A percentile compares a stretch with the other conserved stretches of the same genome.
Conservation (phyloP, 257 asterid genomes). For the Asclepias syriaca region DNA sequence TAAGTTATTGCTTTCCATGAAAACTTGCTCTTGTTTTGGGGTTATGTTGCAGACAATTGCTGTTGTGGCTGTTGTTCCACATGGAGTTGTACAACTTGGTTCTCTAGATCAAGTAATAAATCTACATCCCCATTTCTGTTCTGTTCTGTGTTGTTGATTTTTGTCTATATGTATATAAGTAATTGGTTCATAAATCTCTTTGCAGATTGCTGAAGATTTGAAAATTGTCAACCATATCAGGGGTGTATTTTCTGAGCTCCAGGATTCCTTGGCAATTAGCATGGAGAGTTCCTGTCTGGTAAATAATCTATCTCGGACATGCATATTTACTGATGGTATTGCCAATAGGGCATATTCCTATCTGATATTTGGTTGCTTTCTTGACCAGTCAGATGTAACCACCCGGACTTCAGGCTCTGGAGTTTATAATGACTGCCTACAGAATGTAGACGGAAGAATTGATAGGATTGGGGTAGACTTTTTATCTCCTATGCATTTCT, state of each 20-base stretch:
- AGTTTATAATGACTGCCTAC: constrained; percentile 31
- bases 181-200: neutral
- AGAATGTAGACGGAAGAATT: constrained; percentile 28
- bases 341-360: constrained; percentile 6
- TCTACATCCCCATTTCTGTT: neutral
- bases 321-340: neutral
- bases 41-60: constrained; percentile 73
- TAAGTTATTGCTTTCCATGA: neutral
- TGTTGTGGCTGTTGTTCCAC: constrained; percentile 71
- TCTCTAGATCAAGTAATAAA: constrained; percentile 59
- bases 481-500: constrained; percentile 38
- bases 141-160: neutral
- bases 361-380: constrained; percentile 26
- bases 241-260: constrained; percentile 46
- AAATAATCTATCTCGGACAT: constrained; percentile 23
- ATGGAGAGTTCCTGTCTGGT: constrained; percentile 57
- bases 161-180: neutral
- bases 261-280: constrained; percentile 36
- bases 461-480: constrained; percentile 36
- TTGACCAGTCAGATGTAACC: constrained; percentile 56
- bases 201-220: constrained; percentile 77
- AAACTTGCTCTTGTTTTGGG: neutral
- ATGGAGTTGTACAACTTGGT: constrained; percentile 87
- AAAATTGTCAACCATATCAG: constrained; percentile 59
- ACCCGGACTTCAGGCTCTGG: constrained; percentile 41